phyloP scores from a whole-genome alignment of 2,329 filamentous ascomycete genomes.

The Sporothrix inflata region DNA sequence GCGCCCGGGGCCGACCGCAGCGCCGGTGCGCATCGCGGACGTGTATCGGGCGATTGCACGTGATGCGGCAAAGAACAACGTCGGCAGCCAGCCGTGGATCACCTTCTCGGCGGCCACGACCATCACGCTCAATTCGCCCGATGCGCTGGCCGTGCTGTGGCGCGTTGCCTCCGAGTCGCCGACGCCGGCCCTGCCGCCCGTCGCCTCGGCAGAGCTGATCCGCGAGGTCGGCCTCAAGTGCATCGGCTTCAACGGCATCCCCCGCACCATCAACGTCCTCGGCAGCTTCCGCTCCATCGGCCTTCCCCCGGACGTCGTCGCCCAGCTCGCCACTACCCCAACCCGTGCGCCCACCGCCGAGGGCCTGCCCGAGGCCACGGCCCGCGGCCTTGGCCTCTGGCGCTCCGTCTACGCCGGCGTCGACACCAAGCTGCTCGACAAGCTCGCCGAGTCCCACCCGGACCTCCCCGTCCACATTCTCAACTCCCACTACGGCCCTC shows the following conservation, averaged over 20 bases:
- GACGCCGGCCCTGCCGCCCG: constrained; percentile 32
- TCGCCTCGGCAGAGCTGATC: constrained; percentile 69
- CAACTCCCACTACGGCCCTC: constrained; percentile 70
- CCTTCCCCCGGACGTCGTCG: constrained; percentile 62
- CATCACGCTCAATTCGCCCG: constrained; percentile 84
- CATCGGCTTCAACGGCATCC: constrained; percentile 78
- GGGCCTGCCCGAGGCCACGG: constrained; percentile 58
- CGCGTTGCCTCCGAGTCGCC: constrained; percentile 48
- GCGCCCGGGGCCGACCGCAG: constrained; percentile 65
- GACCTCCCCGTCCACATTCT: constrained; percentile 82
- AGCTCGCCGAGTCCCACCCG: constrained; percentile 75
- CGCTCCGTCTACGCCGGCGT: constrained; percentile 76
- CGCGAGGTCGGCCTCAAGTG: constrained; percentile 63
- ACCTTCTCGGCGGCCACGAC: constrained; percentile 74
- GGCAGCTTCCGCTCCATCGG: constrained; percentile 47
- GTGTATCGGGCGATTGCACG: constrained; percentile 67
- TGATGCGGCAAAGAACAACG: constrained; percentile 63
- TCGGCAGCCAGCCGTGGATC: constrained; percentile 68
- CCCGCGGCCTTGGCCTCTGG: constrained; percentile 70
- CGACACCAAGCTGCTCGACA: constrained; percentile 69
- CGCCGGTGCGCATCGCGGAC: constrained; percentile 64
- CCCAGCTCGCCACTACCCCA: constrained; percentile 57
- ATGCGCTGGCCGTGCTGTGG: constrained; percentile 69
- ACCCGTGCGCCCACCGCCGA: constrained; percentile 56
- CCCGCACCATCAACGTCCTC: constrained; percentile 81